These are phyloP conservation scores for Melanomma pulvis-pyrius DNA, from an alignment of 495 filamentous ascomycete species.

Conservation along the genomic window DNA sequence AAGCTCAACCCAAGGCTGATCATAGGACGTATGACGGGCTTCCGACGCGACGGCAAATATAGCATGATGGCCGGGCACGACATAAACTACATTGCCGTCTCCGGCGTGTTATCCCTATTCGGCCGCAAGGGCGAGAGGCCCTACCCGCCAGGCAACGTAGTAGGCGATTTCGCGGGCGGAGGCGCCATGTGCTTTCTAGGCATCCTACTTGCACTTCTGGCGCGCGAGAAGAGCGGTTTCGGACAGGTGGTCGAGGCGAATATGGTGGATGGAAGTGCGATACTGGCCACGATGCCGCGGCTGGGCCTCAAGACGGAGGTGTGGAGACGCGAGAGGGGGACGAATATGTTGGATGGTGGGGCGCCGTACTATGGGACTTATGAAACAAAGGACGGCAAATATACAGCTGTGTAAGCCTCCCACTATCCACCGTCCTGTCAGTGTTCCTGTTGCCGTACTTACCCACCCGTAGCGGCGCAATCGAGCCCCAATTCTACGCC, in stretches of 20 bases:
- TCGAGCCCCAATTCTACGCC: constrained; percentile 84
- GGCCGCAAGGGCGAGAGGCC: constrained; percentile 71
- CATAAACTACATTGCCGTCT: constrained; percentile 94
- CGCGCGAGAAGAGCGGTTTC: constrained; percentile 54
- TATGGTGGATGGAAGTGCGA: constrained; percentile 89
- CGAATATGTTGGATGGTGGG: constrained; percentile 80
- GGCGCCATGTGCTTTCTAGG: constrained; percentile 74
- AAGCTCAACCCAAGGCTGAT: constrained; percentile 73
- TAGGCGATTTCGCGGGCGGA: constrained; percentile 90
- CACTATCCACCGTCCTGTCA: background rate
- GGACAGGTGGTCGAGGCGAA: constrained; percentile 93
- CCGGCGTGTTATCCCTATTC: constrained; percentile 75
- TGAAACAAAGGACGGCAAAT: constrained; percentile 77
- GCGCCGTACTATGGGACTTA: constrained; percentile 89
- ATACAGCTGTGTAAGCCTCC: constrained; percentile 69
- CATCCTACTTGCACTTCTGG: constrained; percentile 64
- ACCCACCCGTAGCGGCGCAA: constrained; percentile 58
- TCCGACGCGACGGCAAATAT: constrained; percentile 83
- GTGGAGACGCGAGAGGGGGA: constrained; percentile 66
- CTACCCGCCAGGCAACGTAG: constrained; percentile 76
- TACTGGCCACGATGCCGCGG: constrained; percentile 75
- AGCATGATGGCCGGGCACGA: constrained; percentile 92
- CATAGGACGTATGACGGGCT: constrained; percentile 84
- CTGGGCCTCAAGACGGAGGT: constrained; percentile 59
- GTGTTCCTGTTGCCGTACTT: background rate